phyloP scores from a whole-genome alignment of 2,329 filamentous ascomycete species.

The Ophiostoma perfectum region DNA sequence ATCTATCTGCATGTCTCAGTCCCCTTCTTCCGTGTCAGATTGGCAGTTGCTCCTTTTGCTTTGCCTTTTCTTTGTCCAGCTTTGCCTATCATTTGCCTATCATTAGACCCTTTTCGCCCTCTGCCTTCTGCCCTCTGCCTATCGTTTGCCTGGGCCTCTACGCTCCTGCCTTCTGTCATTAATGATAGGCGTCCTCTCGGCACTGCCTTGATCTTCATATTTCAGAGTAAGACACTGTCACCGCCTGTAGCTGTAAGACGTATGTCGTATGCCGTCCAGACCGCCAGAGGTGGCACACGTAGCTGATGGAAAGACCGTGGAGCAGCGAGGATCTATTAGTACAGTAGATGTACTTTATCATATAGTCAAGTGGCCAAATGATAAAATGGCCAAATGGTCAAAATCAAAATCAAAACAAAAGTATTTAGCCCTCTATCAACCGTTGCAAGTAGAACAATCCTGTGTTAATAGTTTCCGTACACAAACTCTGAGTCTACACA shows the following conservation, averaged over 20 bases:
- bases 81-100: neutral
- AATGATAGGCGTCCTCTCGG: too few relatives aligned
- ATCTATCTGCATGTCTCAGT: slow-evolving; percentile 6
- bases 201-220: too few relatives aligned
- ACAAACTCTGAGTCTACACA: neutral
- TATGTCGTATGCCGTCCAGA: neutral
- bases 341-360: too few relatives aligned
- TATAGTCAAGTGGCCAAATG: too few relatives aligned
- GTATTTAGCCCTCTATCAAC: neutral
- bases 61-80: neutral
- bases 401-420: neutral
- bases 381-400: too few relatives aligned
- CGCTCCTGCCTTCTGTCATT: too few relatives aligned
- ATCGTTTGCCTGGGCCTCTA: neutral
- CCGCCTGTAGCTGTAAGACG: neutral
- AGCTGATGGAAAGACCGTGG: too few relatives aligned
- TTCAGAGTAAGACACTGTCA: neutral
- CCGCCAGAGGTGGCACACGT: too few relatives aligned
- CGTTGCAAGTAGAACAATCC: slow-evolving; percentile 1
- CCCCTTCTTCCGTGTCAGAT: slow-evolving; percentile 5
- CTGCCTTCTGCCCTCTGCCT: neutral
- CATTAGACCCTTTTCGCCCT: neutral
- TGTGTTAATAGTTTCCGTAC: neutral
- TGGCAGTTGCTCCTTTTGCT: neutral
- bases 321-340: too few relatives aligned